A percentile compares a stretch with the other conserved stretches of the same genome.
Evolutionary conservation across 1,284 basidiomycete genomes (phyloP).

Genomic region (Quambalaria eucalypti): DNA sequence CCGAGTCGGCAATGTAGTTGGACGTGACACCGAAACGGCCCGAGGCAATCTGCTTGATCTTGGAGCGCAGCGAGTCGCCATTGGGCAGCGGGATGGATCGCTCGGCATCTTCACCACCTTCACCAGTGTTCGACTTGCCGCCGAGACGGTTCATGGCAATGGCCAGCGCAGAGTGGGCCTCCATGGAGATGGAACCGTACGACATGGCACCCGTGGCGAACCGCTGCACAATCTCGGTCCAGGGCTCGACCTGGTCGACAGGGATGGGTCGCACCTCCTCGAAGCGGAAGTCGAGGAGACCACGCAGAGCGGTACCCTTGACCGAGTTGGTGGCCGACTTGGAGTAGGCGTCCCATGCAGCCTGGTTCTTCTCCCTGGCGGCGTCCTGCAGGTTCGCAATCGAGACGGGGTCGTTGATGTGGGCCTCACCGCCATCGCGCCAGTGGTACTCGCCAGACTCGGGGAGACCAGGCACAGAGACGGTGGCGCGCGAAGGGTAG

Average conservation of each 20-base stretch:
- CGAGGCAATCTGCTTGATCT: conserved; percentile 45
- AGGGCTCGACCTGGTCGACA: conserved; percentile 44
- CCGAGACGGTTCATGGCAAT: conserved; percentile 45
- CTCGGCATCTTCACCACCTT: conserved; percentile 44
- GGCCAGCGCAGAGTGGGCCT: conserved; percentile 40
- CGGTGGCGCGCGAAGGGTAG: conserved; percentile 34
- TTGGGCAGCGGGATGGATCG: conserved; percentile 43
- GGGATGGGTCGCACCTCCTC: conserved; percentile 36
- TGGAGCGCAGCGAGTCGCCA: conserved; percentile 42
- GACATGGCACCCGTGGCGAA: conserved; percentile 46
- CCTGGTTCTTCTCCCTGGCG: conserved; percentile 38
- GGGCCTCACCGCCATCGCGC: conserved; percentile 41
- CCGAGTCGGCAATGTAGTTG: conserved; percentile 41
- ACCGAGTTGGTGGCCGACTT: conserved; percentile 37
- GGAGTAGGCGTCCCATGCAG: conserved; percentile 36
- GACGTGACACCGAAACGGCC: conserved; percentile 42
- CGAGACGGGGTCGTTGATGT: conserved; percentile 41
- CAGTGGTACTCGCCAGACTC: conserved; percentile 44
- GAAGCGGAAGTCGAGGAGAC: conserved; percentile 39
- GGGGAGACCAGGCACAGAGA: conserved; percentile 31
- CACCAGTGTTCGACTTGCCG: conserved; percentile 44
- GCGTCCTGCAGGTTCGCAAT: conserved; percentile 44
- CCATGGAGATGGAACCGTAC: conserved; percentile 44
- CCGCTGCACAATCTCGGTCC: conserved; percentile 45
- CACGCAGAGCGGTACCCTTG: conserved; percentile 38